Conservation (phyloP, 805 yeast species). For the Wickerhamiella galacta region DNA sequence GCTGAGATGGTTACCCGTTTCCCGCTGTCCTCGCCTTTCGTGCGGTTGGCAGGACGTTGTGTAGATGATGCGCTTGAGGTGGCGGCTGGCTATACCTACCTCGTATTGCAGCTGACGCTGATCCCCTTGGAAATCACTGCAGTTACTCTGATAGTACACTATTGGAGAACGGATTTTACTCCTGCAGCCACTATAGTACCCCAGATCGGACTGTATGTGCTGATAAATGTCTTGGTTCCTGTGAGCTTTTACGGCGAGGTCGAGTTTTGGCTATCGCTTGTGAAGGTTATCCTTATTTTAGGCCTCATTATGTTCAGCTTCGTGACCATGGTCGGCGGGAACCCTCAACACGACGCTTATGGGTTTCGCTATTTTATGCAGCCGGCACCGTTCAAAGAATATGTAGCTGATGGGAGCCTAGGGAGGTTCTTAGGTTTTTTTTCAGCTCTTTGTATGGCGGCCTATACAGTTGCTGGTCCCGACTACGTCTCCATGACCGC, state of each 20-base stretch:
- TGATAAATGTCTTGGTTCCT: slow-evolving; percentile 48
- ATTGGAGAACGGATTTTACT: slow-evolving; percentile 61
- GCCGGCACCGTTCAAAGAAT: slow-evolving; percentile 43
- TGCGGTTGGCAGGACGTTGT: slow-evolving; percentile 57
- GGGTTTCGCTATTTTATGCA: slow-evolving; percentile 42
- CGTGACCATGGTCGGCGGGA: slow-evolving; percentile 75
- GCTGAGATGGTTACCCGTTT: slow-evolving; percentile 69
- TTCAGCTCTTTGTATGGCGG: slow-evolving; percentile 50
- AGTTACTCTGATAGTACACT: slow-evolving; percentile 62
- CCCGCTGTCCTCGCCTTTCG: slow-evolving; percentile 65
- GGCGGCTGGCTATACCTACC: slow-evolving; percentile 66
- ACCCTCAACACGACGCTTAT: slow-evolving; percentile 47
- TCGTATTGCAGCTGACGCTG: slow-evolving; percentile 56
- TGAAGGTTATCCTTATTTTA: slow-evolving; percentile 56
- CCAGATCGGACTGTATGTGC: slow-evolving; percentile 44
- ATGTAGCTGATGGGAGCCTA: slow-evolving; percentile 48
- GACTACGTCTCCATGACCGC: slow-evolving; percentile 77
- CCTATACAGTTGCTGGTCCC: slow-evolving; percentile 73
- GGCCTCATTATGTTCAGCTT: slow-evolving; percentile 64
- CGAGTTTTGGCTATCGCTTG: slow-evolving; percentile 63
- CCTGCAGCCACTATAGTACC: slow-evolving; percentile 55
- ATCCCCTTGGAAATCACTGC: slow-evolving; percentile 76
- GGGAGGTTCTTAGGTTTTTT: slow-evolving; percentile 63
- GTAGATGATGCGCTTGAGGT: slow-evolving; percentile 61
- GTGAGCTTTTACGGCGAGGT: slow-evolving; percentile 65